Conservation (phyloP, 306 rosid genomes). For the Mimosa bimucronata region DNA sequence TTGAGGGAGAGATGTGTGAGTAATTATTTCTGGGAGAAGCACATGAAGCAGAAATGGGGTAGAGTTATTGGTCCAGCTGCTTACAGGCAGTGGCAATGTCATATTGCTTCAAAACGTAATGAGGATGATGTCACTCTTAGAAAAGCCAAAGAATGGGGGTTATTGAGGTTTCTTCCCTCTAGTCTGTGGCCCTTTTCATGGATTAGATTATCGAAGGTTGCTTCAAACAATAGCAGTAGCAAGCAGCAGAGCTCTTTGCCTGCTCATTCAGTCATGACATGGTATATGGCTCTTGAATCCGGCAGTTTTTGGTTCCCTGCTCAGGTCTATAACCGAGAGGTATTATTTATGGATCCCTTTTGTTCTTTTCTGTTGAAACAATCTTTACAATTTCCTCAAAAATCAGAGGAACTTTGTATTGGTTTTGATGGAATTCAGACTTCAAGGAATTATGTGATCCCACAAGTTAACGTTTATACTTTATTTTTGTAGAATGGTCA, state of each 20-base stretch:
- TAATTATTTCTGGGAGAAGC: conserved; percentile 90
- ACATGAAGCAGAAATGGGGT: conserved; percentile 86
- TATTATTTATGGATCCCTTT: conserved; percentile 40
- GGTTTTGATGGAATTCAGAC: conserved; percentile 11
- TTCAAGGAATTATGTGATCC: conserved; percentile 10
- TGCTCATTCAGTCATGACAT: conserved; percentile 76
- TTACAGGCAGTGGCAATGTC: conserved; percentile 80
- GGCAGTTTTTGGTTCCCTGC: conserved; percentile 90
- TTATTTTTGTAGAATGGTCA: conserved; percentile 76
- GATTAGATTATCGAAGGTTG: conserved; percentile 61
- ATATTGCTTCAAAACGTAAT: conserved; percentile 61
- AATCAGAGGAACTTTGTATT: conserved; percentile 9
- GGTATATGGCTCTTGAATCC: conserved; percentile 89
- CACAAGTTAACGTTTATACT: conserved; percentile 26
- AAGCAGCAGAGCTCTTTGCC: conserved; percentile 55
- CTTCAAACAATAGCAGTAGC: conserved; percentile 33
- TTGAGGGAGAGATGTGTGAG: conserved; percentile 82
- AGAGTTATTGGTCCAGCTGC: conserved; percentile 81
- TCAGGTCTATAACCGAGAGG: conserved; percentile 97
- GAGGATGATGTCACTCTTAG: conserved; percentile 38
- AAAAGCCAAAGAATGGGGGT: conserved; percentile 59
- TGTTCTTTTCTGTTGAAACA: neutral
- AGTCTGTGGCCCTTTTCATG: conserved; percentile 79
- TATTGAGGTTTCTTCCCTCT: conserved; percentile 59
- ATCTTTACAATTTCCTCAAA: neutral